phyloP scores from a whole-genome alignment of 768 basidiomycete genomes.

The Tylopilus plumbeoviolaceoides region DNA sequence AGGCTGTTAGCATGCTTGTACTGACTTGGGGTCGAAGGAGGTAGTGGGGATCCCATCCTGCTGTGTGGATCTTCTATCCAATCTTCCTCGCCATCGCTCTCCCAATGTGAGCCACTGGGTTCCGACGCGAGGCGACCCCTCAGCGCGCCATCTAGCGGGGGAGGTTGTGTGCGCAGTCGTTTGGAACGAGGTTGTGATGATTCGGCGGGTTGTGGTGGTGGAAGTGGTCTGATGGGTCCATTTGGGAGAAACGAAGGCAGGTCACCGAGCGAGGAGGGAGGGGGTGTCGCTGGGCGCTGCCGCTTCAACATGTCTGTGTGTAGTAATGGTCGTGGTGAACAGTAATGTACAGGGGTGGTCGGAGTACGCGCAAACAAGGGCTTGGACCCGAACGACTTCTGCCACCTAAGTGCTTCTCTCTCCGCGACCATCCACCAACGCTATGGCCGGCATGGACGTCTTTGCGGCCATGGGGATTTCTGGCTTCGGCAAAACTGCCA shows the following conservation, averaged over 20 bases:
- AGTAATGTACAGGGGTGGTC: conserved; percentile 15
- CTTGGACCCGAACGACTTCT: conserved; percentile 11
- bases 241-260: conserved; percentile 20
- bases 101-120: conserved; percentile 8
- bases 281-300: conserved; percentile 44
- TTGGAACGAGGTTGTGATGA: conserved; percentile 37
- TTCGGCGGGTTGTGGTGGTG: conserved; percentile 7
- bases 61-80: conserved; percentile 33
- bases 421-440: conserved; percentile 5
- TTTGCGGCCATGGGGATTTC: conserved; percentile 81
- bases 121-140: conserved; percentile 40
- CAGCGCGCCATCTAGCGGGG: conserved; percentile 48
- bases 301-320: conserved; percentile 48
- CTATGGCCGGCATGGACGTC: conserved; percentile 62
- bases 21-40: conserved; percentile 22
- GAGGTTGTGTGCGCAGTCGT: conserved; percentile 50
- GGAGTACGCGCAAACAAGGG: conserved; percentile 13
- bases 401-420: conserved; percentile 11
- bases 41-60: conserved; percentile 24
- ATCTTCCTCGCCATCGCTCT: conserved; percentile 32
- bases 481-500: conserved; percentile 74
- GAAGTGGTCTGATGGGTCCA: conserved; percentile 10
- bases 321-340: neutral
- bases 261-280: conserved; percentile 30
- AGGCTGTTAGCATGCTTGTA: conserved; percentile 63